Conservation (phyloP, 2,329 filamentous ascomycete species). For the Ascomycota sp. region DNA sequence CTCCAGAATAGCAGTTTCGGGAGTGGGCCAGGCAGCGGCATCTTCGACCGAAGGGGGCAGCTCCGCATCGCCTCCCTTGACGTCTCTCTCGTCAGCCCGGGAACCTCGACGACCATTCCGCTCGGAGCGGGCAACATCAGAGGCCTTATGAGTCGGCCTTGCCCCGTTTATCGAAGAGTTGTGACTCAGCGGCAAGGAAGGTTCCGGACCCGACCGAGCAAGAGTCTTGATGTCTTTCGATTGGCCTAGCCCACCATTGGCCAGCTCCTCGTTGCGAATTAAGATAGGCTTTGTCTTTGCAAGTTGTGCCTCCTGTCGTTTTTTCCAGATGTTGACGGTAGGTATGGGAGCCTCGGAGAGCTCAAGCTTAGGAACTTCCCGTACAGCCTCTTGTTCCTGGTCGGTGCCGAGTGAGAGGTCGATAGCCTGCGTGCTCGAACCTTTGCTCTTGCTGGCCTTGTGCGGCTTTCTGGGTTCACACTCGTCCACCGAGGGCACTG, state of each 20-base stretch:
- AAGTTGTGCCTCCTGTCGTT: slow-evolving; percentile 47
- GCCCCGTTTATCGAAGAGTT: slow-evolving; percentile 13
- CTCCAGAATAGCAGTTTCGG: slow-evolving; percentile 51
- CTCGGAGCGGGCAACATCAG: slow-evolving; percentile 18
- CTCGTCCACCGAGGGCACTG: slow-evolving; percentile 47
- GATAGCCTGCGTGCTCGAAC: slow-evolving; percentile 18
- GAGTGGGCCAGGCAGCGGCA: slow-evolving; percentile 72
- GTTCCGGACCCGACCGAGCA: slow-evolving; percentile 7
- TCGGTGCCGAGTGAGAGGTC: slow-evolving; percentile 33
- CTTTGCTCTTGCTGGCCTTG: slow-evolving; percentile 41
- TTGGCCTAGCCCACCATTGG: slow-evolving; percentile 9
- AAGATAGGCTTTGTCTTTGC: slow-evolving; percentile 25
- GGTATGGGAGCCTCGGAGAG: slow-evolving; percentile 69
- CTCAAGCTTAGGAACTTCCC: slow-evolving; percentile 35
- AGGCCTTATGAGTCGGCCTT: slow-evolving; percentile 21
- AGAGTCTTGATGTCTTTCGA: slow-evolving; percentile 23
- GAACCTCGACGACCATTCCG: slow-evolving; percentile 26
- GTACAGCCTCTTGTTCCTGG: slow-evolving; percentile 26
- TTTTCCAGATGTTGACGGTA: slow-evolving; percentile 70
- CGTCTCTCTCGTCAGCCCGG: slow-evolving; percentile 23
- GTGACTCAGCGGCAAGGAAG: slow-evolving; percentile 6
- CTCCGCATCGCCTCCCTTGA: slow-evolving; percentile 11
- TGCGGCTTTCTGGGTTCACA: slow-evolving; percentile 22
- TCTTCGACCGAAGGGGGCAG: slow-evolving; percentile 50
- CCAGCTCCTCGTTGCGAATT: slow-evolving; percentile 16